Conservation (phyloP, 352 stramenopile genomes). For the Phytopythium boreale region DNA sequence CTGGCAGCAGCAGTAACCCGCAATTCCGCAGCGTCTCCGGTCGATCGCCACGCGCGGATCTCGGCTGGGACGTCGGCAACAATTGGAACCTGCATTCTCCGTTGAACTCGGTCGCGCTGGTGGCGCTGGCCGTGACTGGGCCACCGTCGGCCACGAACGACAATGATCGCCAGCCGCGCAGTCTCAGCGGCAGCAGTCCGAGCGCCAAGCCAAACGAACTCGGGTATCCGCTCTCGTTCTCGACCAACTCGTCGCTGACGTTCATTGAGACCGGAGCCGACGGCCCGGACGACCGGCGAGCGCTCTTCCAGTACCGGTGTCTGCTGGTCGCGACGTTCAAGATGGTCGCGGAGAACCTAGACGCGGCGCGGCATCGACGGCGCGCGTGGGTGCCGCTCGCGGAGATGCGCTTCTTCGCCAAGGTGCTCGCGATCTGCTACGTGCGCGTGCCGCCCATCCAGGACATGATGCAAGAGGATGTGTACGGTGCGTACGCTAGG, state of each 20-base stretch:
- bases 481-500: conserved; percentile 45
- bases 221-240: conserved; percentile 13
- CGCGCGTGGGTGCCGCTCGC: conserved; percentile 52
- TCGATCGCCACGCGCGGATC: neutral
- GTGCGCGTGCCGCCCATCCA: conserved; percentile 60
- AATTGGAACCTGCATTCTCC: conserved; percentile 30
- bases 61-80: conserved; percentile 11
- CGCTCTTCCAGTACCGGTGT: conserved; percentile 64
- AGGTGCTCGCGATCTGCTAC: conserved; percentile 67
- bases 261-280: conserved; percentile 18
- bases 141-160: neutral
- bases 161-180: conserved; percentile 2
- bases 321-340: conserved; percentile 77
- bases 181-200: neutral
- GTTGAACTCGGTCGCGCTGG: conserved; percentile 16
- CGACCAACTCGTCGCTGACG: neutral
- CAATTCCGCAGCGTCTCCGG: neutral
- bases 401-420: conserved; percentile 65
- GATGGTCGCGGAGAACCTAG: conserved; percentile 61
- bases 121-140: conserved; percentile 14
- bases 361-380: conserved; percentile 33
- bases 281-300: conserved; percentile 38
- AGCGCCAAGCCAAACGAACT: conserved; percentile 14
- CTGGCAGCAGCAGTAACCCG: neutral
- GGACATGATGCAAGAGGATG: conserved; percentile 43